Evolutionary conservation across 192 early-diverging fungal species (phyloP).

Genomic region (Entomortierella beljakovae): DNA sequence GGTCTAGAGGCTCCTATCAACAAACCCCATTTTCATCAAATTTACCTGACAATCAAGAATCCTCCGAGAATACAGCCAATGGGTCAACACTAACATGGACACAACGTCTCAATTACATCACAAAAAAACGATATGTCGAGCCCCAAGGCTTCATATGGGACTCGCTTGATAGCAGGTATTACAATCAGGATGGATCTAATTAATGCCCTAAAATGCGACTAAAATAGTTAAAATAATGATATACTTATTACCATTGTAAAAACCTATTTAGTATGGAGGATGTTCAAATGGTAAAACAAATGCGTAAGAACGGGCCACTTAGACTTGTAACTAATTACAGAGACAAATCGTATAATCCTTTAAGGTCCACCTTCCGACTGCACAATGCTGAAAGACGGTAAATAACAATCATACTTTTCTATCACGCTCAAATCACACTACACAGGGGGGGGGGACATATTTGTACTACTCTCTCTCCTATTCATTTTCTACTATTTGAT

Average conservation of each 20-base stretch:
- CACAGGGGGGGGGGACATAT: too few species aligned
- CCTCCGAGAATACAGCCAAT: neutral
- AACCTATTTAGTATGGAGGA: slow-evolving; percentile 31
- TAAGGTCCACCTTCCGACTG: slow-evolving; percentile 33
- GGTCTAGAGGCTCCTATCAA: neutral
- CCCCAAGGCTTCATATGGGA: slow-evolving; percentile 52
- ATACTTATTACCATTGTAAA: neutral
- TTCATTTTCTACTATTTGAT: too few species aligned
- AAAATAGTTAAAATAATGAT: neutral
- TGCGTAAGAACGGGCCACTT: slow-evolving; percentile 31
- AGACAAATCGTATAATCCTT: slow-evolving; percentile 42
- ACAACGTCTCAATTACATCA: slow-evolving; percentile 24
- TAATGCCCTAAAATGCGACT: neutral
- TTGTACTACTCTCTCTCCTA: neutral
- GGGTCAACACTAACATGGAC: slow-evolving; percentile 19
- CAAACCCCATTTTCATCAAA: neutral
- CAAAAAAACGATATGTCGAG: neutral
- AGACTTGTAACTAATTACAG: slow-evolving; percentile 27
- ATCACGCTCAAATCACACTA: too few species aligned
- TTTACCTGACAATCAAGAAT: neutral
- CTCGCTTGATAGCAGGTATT: slow-evolving; percentile 40
- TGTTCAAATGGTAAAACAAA: slow-evolving; percentile 24
- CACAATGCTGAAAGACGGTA: slow-evolving; percentile 45
- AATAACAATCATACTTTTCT: neutral
- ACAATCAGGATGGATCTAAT: neutral